Conservation (phyloP, 805 yeast genomes). For the Candida namnaoensis region DNA sequence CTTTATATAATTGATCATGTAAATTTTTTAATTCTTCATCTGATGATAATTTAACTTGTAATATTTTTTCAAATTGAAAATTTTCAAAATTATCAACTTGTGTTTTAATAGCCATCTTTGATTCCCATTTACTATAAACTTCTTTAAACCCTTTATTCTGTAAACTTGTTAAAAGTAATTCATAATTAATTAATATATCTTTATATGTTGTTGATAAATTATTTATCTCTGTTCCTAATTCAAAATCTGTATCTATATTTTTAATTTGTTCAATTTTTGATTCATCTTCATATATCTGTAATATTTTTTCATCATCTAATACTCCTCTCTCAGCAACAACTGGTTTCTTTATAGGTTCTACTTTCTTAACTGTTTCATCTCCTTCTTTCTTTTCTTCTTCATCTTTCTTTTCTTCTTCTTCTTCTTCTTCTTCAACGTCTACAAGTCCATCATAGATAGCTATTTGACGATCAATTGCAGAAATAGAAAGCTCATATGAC, state of each 20-base stretch:
- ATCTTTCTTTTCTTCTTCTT: too few relatives aligned
- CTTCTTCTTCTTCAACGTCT: too few relatives aligned
- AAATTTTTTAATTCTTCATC: constrained; percentile 7
- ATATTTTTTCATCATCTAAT: not conserved
- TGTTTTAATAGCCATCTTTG: constrained; percentile 6
- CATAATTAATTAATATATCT: too few relatives aligned
- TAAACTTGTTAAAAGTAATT: not conserved
- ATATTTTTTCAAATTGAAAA: constrained; percentile 6
- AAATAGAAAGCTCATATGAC: not conserved
- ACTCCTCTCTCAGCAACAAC: too few relatives aligned
- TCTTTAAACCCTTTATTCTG: not conserved
- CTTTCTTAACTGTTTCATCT: too few relatives aligned
- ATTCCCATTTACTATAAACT: not conserved
- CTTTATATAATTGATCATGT: constrained; percentile 1
- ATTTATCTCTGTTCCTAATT: not conserved
- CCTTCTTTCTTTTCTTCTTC: too few relatives aligned
- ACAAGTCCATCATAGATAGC: not conserved
- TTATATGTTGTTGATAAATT: not conserved
- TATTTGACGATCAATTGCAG: not conserved
- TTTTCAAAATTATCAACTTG: constrained; percentile 5
- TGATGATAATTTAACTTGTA: constrained; percentile 3
- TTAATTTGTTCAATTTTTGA: too few relatives aligned
- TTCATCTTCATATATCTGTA: not conserved
- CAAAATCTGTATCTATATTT: not conserved
- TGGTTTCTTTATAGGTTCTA: too few relatives aligned